Conservation (phyloP, 1,284 basidiomycete genomes). For the Pseudozyma thailandica region DNA sequence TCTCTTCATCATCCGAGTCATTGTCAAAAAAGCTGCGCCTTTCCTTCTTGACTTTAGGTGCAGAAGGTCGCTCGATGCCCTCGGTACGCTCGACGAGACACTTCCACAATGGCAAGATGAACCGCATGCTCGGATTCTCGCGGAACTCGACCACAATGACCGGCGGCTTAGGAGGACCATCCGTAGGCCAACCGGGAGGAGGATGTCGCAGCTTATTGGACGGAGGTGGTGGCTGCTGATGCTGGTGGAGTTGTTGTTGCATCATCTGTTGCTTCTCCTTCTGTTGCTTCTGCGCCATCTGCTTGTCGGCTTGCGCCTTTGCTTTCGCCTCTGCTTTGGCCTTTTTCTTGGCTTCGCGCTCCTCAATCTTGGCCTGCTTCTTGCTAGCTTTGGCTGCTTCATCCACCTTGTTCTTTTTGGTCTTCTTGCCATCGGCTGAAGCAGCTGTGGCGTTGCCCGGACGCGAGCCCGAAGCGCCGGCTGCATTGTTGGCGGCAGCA, state of each 20-base stretch:
- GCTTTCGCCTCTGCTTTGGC: constrained; percentile 52
- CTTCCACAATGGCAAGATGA: constrained; percentile 64
- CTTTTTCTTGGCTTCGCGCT: constrained; percentile 52
- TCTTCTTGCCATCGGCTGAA: constrained; percentile 38
- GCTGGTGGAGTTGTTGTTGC: constrained; percentile 26
- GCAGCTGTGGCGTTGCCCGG: constrained; percentile 16
- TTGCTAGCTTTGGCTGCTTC: constrained; percentile 43
- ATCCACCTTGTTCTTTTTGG: constrained; percentile 48
- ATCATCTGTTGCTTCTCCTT: constrained; percentile 36
- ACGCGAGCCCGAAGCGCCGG: constrained; percentile 24
- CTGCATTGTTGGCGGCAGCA: constrained; percentile 33
- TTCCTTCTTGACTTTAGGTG: constrained; percentile 49
- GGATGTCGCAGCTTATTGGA: constrained; percentile 45
- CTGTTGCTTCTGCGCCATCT: constrained; percentile 32
- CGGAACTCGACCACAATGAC: constrained; percentile 65
- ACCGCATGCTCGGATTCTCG: constrained; percentile 64
- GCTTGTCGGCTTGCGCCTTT: constrained; percentile 41
- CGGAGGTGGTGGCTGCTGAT: constrained; percentile 16
- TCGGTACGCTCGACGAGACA: constrained; percentile 57
- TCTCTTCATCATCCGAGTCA: constrained; percentile 49
- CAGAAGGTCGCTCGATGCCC: constrained; percentile 39
- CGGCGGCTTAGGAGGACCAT: constrained; percentile 55
- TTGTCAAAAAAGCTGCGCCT: constrained; percentile 49
- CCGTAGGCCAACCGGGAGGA: constrained; percentile 52
- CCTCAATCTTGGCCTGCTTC: constrained; percentile 53